A percentile compares a stretch with the other conserved stretches of the same genome.
Evolutionary conservation across 768 basidiomycete genomes (phyloP).

Genomic region (Sutorius australiensis): DNA sequence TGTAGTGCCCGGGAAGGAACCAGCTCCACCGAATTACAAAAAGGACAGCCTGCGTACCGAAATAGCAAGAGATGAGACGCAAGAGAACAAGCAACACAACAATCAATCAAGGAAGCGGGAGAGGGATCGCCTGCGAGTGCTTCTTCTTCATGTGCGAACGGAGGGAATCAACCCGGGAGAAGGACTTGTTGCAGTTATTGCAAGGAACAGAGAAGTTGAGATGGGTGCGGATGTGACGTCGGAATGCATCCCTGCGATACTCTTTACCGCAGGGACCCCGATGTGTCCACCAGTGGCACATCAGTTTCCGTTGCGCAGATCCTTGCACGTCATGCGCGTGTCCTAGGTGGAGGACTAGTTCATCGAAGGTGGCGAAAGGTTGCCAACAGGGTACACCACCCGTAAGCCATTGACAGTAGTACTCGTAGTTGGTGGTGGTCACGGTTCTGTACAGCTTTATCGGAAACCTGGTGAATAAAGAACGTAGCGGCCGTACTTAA

Average conservation of each 20-base stretch:
- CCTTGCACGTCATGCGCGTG: not conserved
- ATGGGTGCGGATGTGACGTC: conserved; percentile 1
- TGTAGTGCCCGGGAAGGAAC: too few species aligned
- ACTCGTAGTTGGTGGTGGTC: not conserved
- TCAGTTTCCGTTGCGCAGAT: not conserved
- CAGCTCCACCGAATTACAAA: too few species aligned
- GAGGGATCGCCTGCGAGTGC: not conserved
- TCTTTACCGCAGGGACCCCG: not conserved
- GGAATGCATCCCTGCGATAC: not conserved
- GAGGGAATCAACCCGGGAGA: not conserved
- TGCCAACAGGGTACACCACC: not conserved
- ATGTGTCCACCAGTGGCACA: not conserved
- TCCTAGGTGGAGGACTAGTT: not conserved
- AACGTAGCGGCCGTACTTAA: not conserved
- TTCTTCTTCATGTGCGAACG: not conserved
- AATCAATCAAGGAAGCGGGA: too few species aligned
- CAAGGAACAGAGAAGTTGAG: not conserved
- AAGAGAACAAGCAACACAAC: too few species aligned
- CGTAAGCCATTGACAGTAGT: not conserved
- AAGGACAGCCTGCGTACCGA: too few species aligned
- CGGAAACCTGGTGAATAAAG: not conserved
- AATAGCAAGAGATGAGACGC: too few species aligned
- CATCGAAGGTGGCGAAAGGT: not conserved
- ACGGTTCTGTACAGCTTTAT: not conserved
- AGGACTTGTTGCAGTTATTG: not conserved